Evolutionary conservation across 1,284 basidiomycete genomes (phyloP).

Genomic region (Xerocomus minutiporus): DNA sequence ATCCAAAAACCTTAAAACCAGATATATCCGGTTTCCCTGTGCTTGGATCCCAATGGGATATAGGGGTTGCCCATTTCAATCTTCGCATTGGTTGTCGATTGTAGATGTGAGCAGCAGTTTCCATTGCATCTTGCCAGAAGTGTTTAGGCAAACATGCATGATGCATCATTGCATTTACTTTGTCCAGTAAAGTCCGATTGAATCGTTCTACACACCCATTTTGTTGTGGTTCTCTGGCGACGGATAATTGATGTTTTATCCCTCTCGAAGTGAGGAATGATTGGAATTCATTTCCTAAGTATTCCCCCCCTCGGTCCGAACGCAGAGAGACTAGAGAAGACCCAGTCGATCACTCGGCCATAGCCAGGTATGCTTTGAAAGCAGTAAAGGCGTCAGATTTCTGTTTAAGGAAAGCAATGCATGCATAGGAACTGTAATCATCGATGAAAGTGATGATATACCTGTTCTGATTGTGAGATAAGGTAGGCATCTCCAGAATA

Average conservation of each 20-base stretch:
- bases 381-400: neutral
- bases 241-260: neutral
- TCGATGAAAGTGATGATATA: neutral
- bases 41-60: neutral
- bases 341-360: neutral
- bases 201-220: neutral
- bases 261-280: neutral
- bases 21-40: neutral
- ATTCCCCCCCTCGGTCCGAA: neutral
- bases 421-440: neutral
- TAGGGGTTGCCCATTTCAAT: neutral
- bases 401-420: neutral
- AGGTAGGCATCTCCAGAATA: too few species aligned
- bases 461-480: neutral
- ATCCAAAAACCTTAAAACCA: neutral
- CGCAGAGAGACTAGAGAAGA: neutral
- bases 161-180: neutral
- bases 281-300: neutral
- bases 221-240: too few species aligned
- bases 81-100: neutral
- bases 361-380: neutral
- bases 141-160: neutral
- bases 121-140: neutral
- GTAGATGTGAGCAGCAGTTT: neutral
- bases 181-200: neutral